phyloP scores from a whole-genome alignment of 208 protist genomes.

The Naegleria fowleri region DNA sequence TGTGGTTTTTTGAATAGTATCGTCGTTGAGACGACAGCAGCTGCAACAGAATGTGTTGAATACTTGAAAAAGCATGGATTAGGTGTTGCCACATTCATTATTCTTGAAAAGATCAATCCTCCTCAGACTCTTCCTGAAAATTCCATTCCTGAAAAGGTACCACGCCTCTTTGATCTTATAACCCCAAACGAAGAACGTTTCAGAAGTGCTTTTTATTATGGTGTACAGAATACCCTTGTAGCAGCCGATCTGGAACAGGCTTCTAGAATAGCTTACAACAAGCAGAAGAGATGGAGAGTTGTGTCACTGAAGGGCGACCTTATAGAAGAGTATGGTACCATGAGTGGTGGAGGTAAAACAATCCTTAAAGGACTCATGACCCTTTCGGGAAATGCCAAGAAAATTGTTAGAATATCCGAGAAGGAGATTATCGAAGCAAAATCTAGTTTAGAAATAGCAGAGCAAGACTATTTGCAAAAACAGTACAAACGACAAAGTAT shows the following conservation, averaged over 20 bases:
- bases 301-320: slow-evolving; percentile 92
- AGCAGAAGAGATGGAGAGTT: slow-evolving; percentile 72
- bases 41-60: slow-evolving; percentile 77
- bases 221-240: slow-evolving; percentile 93
- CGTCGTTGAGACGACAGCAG: slow-evolving; percentile 91
- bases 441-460: slow-evolving; percentile 61
- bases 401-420: slow-evolving; percentile 65
- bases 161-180: slow-evolving; percentile 87
- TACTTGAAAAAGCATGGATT: slow-evolving; percentile 82
- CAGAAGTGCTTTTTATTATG: slow-evolving; percentile 87
- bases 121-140: slow-evolving; percentile 54
- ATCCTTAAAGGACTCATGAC: slow-evolving; percentile 63
- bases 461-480: slow-evolving; percentile 54
- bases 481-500: slow-evolving; percentile 39
- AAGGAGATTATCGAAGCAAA: slow-evolving; percentile 65
- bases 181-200: slow-evolving; percentile 74
- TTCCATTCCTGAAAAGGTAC: slow-evolving; percentile 6
- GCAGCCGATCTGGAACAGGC: slow-evolving; percentile 78
- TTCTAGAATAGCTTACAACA: slow-evolving; percentile 66
- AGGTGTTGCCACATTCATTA: slow-evolving; percentile 94
- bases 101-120: slow-evolving; percentile 79
- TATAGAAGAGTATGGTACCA: slow-evolving; percentile 93
- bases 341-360: slow-evolving; percentile 92
- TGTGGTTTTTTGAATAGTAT: slow-evolving; percentile 86
- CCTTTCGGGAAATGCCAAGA: slow-evolving; percentile 59